Evolutionary conservation across 2,329 filamentous ascomycete species (phyloP).

Genomic region (Cladosporium sp.): DNA sequence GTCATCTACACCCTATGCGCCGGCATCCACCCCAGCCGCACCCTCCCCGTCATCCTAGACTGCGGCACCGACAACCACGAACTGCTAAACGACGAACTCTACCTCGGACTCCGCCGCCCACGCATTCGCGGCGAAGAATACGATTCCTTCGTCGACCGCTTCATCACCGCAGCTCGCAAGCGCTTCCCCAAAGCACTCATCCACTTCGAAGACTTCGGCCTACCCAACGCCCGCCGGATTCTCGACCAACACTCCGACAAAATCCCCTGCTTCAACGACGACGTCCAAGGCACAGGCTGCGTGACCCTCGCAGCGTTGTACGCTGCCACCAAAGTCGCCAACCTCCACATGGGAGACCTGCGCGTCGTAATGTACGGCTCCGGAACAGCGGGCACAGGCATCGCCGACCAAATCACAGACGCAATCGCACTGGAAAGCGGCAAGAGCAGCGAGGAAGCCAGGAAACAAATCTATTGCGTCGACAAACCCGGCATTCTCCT

Average conservation of each 20-base stretch:
- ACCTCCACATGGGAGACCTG: conserved; percentile 61
- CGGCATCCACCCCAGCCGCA: conserved; percentile 75
- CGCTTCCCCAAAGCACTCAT: conserved; percentile 76
- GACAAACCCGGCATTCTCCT: conserved; percentile 77
- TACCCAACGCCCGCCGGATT: conserved; percentile 69
- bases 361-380: conserved; percentile 73
- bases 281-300: conserved; percentile 83
- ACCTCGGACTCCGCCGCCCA: conserved; percentile 66
- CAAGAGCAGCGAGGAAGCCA: conserved; percentile 67
- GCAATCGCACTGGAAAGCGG: conserved; percentile 66
- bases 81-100: conserved; percentile 69
- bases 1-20: conserved; percentile 78
- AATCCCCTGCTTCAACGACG: conserved; percentile 85
- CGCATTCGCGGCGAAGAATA: conserved; percentile 68
- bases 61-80: conserved; percentile 79
- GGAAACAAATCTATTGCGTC: conserved; percentile 69
- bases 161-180: conserved; percentile 63
- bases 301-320: conserved; percentile 80
- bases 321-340: conserved; percentile 65
- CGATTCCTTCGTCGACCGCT: conserved; percentile 69
- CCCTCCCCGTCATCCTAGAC: conserved; percentile 76
- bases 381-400: conserved; percentile 77
- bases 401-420: conserved; percentile 78
- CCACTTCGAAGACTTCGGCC: conserved; percentile 82
- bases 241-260: conserved; percentile 69